These are phyloP conservation scores for Larix kaempferi DNA, from an alignment of 75 land plant genomes.

Conservation along the genomic window DNA sequence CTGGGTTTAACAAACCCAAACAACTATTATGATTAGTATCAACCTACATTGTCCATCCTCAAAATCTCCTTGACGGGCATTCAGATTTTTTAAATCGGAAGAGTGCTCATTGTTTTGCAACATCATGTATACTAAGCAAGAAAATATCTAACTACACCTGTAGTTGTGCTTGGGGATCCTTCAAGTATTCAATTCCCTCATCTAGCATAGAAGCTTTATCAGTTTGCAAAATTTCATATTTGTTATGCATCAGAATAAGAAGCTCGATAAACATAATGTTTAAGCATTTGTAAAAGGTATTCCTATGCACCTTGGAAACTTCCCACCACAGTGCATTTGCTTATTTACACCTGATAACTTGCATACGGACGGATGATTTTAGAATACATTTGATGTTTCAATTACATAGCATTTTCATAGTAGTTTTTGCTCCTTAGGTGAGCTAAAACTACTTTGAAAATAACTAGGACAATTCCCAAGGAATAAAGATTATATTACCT, in stretches of 20 bases:
- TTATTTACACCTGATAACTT: neutral
- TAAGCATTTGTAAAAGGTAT: neutral
- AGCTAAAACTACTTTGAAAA: too few relatives aligned
- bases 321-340: neutral
- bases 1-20: neutral
- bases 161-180: slow-evolving; percentile 57
- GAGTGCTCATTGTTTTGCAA: neutral
- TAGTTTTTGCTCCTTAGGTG: neutral
- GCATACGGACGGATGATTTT: neutral
- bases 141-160: slow-evolving; percentile 22
- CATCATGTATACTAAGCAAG: neutral
- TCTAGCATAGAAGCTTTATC: slow-evolving; percentile 77
- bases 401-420: neutral
- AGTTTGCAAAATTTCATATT: slow-evolving; percentile 27
- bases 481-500: slow-evolving; percentile 20
- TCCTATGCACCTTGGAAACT: neutral
- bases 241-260: neutral
- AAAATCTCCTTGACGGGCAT: neutral
- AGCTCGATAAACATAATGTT: neutral
- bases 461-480: neutral
- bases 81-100: neutral
- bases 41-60: slow-evolving; percentile 11
- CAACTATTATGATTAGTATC: neutral
- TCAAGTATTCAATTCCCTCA: slow-evolving; percentile 70
- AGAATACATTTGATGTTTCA: neutral